A percentile compares a stretch with the other conserved stretches of the same genome.
phyloP scores from a whole-genome alignment of 768 basidiomycete species.

The Lentinula edodes region DNA sequence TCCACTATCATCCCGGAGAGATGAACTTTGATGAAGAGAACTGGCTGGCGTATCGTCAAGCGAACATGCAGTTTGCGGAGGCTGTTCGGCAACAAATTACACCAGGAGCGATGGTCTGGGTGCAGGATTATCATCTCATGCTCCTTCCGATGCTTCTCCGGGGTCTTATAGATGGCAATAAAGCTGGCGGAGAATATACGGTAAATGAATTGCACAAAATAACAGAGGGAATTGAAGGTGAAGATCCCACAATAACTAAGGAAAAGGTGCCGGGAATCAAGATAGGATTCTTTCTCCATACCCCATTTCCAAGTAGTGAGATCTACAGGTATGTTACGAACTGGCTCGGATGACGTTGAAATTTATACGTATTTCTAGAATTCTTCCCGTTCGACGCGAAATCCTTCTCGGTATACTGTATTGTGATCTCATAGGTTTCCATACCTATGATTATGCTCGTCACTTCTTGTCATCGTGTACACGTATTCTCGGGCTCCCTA shows the following conservation, averaged over 20 bases:
- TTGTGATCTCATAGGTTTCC: slow-evolving; percentile 97
- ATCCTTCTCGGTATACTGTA: slow-evolving; percentile 95
- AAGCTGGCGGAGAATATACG: slow-evolving; percentile 50
- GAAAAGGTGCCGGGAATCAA: slow-evolving; percentile 63
- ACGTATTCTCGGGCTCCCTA: slow-evolving; percentile 88
- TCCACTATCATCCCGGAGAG: slow-evolving; percentile 99
- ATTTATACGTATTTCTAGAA: slow-evolving; percentile 41
- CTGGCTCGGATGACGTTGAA: slow-evolving; percentile 1
- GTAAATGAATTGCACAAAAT: slow-evolving; percentile 60
- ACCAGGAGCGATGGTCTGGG: slow-evolving; percentile 96
- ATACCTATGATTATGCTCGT: slow-evolving; percentile 99
- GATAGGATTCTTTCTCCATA: slow-evolving; percentile 98
- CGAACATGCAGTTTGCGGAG: slow-evolving; percentile 92
- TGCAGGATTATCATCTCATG: slow-evolving; percentile 98
- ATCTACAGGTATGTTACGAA: slow-evolving; percentile 77
- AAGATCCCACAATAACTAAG: slow-evolving; percentile 31
- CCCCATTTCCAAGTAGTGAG: slow-evolving; percentile 96
- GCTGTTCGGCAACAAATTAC: slow-evolving; percentile 73
- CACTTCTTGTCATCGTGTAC: slow-evolving; percentile 99
- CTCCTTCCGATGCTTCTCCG: slow-evolving; percentile 95
- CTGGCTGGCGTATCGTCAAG: slow-evolving; percentile 97
- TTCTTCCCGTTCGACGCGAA: slow-evolving; percentile 94
- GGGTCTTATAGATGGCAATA: slow-evolving; percentile 72
- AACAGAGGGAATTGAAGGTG: slow-evolving; percentile 62
- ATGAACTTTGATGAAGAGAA: slow-evolving; percentile 99